phyloP scores from a whole-genome alignment of 768 basidiomycete species.

The Trametes villosa region DNA sequence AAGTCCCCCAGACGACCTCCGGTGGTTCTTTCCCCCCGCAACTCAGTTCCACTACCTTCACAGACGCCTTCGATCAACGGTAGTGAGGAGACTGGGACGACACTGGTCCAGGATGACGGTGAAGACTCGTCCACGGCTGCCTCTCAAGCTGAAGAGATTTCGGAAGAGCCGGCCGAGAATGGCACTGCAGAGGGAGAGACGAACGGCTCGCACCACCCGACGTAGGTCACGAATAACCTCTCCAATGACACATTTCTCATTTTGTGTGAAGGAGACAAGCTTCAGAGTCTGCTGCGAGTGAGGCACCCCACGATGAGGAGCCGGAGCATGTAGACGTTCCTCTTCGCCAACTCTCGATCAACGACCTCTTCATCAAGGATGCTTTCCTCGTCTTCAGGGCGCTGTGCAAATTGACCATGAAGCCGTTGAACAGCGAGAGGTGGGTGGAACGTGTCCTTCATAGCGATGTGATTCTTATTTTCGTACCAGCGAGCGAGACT shows the following conservation, averaged over 20 bases:
- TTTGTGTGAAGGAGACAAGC: slow-evolving; percentile 3
- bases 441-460: slow-evolving; percentile 37
- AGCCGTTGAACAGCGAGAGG: slow-evolving; percentile 93
- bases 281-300: slow-evolving; percentile 26
- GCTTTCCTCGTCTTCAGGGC: slow-evolving; percentile 98
- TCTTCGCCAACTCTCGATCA: slow-evolving; percentile 59
- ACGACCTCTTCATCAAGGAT: slow-evolving; percentile 94
- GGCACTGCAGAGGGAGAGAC: slow-evolving; percentile 3
- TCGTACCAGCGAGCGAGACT: slow-evolving; percentile 80
- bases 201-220: slow-evolving; percentile 11
- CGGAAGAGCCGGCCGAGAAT: slow-evolving; percentile 7
- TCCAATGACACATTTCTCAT: neutral
- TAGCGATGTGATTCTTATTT: slow-evolving; percentile 17
- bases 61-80: slow-evolving; percentile 17
- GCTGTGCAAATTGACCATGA: slow-evolving; percentile 97
- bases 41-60: slow-evolving; percentile 17
- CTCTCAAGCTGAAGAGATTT: slow-evolving; percentile 4
- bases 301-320: slow-evolving; percentile 22
- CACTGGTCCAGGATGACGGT: slow-evolving; percentile 15
- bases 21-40: slow-evolving; percentile 22
- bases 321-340: slow-evolving; percentile 15
- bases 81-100: slow-evolving; percentile 17
- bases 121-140: neutral
- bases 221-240: slow-evolving; percentile 8
- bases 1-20: slow-evolving; percentile 22